Base-by-base conservation (phyloP, 352 stramenopile genomes). In the Blastocystis sp. region DNA sequence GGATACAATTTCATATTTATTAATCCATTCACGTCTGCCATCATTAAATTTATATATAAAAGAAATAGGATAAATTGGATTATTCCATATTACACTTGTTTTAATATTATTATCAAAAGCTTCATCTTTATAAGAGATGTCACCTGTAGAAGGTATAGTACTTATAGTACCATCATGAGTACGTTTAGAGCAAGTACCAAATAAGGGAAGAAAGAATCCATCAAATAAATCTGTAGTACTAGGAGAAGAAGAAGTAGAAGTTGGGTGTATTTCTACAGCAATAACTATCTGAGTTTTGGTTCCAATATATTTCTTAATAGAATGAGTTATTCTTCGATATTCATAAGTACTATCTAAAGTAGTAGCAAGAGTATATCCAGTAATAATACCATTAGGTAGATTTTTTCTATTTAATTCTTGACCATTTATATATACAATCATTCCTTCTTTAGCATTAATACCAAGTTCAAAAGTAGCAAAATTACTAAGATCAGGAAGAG, bases 381-480 rank as follows among this genome's bases (percentile, higher is more conserved):
- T n/a, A n/a, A n/a, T n/a, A n/a, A n/a, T n/a, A n/a, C n/a, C n/a
- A n/a, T n/a, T n/a, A n/a, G n/a, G 52, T 23, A 62, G 52, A 25
- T 62, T 62, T 13, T 54, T 37, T 23, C 52, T 39, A 18, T 62
- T 52, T 16, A 48, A 24, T 34, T 62, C 52, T 3, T 23, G 25
- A n/a, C 52, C 52, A 32, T 62, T 62, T 24, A 62, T 10, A 21
- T 62, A 52, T 11, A 62, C 39, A 30, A 62, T 62, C 32, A 62
- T 54, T 23, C 52, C 52, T 19, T 41, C 33, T n/a, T 34, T 19
- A 13, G 25, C 54, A 31, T 37, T 54, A n/a, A 62, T 31, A 18
- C 24, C 34, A 9, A 52, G 25, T 24, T 62, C 52, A 30, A 37
- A 40, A 62, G 54, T 35, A 4, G 52, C n/a, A n/a, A n/a, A n/a